Percentiles rank a stretch among this genome's conserved stretches.
Conservation (phyloP, 495 filamentous ascomycete species). For the Bombardia bombarda region DNA sequence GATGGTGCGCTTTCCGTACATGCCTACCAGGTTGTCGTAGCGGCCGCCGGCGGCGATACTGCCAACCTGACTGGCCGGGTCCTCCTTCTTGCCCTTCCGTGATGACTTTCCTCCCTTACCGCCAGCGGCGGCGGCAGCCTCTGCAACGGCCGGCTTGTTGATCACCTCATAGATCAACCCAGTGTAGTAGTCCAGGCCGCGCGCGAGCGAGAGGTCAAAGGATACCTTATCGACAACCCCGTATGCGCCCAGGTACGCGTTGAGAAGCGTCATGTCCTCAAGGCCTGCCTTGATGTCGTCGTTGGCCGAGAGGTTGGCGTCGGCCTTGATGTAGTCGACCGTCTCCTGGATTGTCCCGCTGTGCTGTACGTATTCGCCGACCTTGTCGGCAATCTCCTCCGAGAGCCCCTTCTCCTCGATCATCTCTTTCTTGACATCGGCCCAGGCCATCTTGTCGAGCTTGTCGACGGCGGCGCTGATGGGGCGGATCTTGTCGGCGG, state of each 20-base stretch:
- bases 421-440: conserved; percentile 88
- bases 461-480: conserved; percentile 94
- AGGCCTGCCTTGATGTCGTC: conserved; percentile 66
- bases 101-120: background rate
- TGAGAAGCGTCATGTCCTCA: conserved; percentile 72
- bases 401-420: conserved; percentile 82
- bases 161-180: conserved; percentile 85
- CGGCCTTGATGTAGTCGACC: conserved; percentile 53
- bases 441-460: conserved; percentile 87
- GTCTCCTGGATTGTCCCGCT: conserved; percentile 59
- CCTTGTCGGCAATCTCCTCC: conserved; percentile 67
- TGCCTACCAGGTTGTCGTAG: conserved; percentile 89
- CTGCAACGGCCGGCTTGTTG: conserved; percentile 25
- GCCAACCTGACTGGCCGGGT: conserved; percentile 32
- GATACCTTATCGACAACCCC: conserved; percentile 61
- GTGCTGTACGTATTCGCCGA: conserved; percentile 69
- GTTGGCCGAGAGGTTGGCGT: conserved; percentile 59
- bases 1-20: conserved; percentile 82
- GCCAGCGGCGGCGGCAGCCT: background rate
- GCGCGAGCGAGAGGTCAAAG: conserved; percentile 75
- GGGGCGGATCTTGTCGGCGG: conserved; percentile 71
- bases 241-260: conserved; percentile 74
- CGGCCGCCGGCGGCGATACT: conserved; percentile 85
- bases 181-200: conserved; percentile 91
- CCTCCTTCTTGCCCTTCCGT: background rate